Conservation (phyloP, 805 yeast genomes). For the Candida ortonii region DNA sequence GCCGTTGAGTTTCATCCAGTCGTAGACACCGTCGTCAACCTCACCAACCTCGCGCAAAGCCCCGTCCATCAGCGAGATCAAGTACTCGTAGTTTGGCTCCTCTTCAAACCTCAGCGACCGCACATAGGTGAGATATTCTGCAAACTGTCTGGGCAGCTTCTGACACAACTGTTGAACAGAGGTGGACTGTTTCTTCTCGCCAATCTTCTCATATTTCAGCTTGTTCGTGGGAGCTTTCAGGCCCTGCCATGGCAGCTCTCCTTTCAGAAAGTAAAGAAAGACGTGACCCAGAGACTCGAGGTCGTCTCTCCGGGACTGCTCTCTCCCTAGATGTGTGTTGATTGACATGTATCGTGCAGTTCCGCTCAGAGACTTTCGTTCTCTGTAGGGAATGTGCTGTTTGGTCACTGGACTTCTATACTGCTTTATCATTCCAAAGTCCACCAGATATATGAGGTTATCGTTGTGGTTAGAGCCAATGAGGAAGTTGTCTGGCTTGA, state of each 20-base stretch:
- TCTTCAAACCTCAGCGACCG: constrained; percentile 72
- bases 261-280: constrained; percentile 72
- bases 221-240: constrained; percentile 83
- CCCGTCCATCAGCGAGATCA: constrained; percentile 57
- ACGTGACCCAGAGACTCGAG: constrained; percentile 81
- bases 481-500: constrained; percentile 79
- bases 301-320: constrained; percentile 81
- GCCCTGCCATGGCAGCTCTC: constrained; percentile 90
- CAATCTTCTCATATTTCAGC: constrained; percentile 78
- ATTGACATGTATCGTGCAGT: constrained; percentile 88
- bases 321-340: constrained; percentile 83
- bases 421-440: constrained; percentile 86
- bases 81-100: constrained; percentile 72
- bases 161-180: constrained; percentile 59
- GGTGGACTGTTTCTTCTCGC: constrained; percentile 73
- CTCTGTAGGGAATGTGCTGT: constrained; percentile 80
- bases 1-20: constrained; percentile 77
- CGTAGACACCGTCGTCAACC: constrained; percentile 65
- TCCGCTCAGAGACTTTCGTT: constrained; percentile 75
- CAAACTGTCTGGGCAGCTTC: constrained; percentile 70
- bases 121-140: constrained; percentile 67
- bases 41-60: constrained; percentile 57
- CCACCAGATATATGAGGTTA: constrained; percentile 70
- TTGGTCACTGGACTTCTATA: constrained; percentile 77
- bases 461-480: constrained; percentile 56